A percentile compares a stretch with the other conserved stretches of the same genome.
phyloP scores from a whole-genome alignment of 2,329 filamentous ascomycete species.

The Colletotrichum tofieldiae region DNA sequence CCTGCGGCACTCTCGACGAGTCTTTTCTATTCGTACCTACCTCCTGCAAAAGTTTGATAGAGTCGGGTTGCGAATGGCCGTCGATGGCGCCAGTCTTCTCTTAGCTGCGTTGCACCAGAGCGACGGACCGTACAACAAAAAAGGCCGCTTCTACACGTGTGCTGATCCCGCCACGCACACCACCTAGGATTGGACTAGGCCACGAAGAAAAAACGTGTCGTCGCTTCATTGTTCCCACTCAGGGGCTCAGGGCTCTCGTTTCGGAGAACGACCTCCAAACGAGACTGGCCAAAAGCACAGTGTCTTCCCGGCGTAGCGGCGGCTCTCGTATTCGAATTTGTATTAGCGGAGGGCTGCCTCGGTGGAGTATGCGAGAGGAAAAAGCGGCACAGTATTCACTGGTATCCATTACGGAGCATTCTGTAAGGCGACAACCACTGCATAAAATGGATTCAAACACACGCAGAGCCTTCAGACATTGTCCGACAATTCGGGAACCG shows the following conservation, averaged over 20 bases:
- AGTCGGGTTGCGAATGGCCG: not conserved
- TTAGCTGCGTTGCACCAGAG: constrained; percentile 9
- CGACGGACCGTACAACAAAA: not conserved
- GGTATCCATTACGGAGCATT: not conserved
- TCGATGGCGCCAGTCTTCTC: not conserved
- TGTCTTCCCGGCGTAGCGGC: constrained; percentile 22
- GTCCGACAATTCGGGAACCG: not conserved
- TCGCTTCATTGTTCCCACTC: constrained; percentile 11
- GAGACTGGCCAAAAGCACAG: constrained; percentile 19
- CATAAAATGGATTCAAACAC: not conserved
- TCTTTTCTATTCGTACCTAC: too few species aligned
- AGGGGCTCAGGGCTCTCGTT: constrained; percentile 13
- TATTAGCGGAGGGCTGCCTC: constrained; percentile 18
- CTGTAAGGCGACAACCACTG: not conserved
- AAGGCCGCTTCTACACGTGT: not conserved
- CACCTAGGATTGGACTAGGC: not conserved
- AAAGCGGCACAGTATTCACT: constrained; percentile 7
- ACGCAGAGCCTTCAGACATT: rapidly evolving
- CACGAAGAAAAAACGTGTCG: not conserved
- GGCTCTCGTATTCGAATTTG: constrained; percentile 33
- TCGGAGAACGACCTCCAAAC: constrained; percentile 28
- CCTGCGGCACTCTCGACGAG: constrained; percentile 3
- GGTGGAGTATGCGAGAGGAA: constrained; percentile 4
- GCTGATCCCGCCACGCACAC: not conserved
- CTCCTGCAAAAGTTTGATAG: not conserved